Conservation (phyloP, 805 yeast species). For the Scheffersomyces lignosus region DNA sequence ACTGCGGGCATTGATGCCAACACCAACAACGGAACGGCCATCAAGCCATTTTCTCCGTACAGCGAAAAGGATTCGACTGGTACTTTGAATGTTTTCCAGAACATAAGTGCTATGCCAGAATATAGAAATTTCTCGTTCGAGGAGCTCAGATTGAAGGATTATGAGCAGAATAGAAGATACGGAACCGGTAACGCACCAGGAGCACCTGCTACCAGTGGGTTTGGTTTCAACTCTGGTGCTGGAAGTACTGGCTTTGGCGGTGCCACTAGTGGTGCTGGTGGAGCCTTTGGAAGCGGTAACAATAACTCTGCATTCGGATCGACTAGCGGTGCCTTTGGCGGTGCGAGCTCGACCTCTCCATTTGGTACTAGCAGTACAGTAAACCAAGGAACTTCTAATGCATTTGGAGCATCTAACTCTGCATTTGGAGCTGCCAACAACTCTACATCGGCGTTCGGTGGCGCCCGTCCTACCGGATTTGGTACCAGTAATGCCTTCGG, state of each 20-base stretch:
- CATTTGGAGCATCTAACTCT: constrained; percentile 18
- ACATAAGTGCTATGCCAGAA: constrained; percentile 87
- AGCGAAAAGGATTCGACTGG: constrained; percentile 71
- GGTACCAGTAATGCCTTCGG: constrained; percentile 34
- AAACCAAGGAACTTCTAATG: constrained; percentile 15
- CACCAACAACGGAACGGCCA: constrained; percentile 65
- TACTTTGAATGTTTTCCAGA: constrained; percentile 62
- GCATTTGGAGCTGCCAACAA: constrained; percentile 24
- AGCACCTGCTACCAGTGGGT: constrained; percentile 31
- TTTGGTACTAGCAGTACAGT: constrained; percentile 32
- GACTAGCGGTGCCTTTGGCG: constrained; percentile 40
- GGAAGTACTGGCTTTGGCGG: constrained; percentile 15
- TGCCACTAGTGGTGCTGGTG: constrained; percentile 11
- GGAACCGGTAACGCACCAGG: constrained; percentile 42
- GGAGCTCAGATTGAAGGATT: constrained; percentile 88
- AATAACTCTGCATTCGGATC: constrained; percentile 31
- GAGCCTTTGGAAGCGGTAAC: constrained; percentile 2
- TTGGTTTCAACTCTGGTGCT: constrained; percentile 27
- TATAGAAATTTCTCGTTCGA: constrained; percentile 79
- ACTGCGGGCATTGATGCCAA: constrained; percentile 23
- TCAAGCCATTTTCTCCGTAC: constrained; percentile 66
- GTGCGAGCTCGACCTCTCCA: constrained; percentile 21
- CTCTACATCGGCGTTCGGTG: constrained; percentile 13
- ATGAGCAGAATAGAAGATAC: constrained; percentile 65
- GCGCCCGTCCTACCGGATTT: constrained; percentile 18